Conservation (phyloP, 2,329 filamentous ascomycete species). For the Colletotrichum chlorophyti region DNA sequence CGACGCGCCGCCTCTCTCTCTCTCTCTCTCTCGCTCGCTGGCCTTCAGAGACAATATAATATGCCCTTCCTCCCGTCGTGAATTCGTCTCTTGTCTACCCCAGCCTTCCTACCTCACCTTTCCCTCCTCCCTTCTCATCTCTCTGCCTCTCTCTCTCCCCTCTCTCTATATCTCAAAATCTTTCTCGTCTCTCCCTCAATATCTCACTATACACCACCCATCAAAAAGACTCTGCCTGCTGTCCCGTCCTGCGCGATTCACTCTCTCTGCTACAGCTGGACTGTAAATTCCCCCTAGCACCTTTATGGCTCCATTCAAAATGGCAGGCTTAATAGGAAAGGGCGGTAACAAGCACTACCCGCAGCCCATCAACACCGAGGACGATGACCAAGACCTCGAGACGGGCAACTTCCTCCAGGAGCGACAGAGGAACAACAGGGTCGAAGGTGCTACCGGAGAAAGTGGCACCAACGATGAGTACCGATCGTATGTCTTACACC, state of each 20-base stretch:
- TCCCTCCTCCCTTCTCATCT: conserved; percentile 15
- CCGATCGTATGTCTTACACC: conserved; percentile 25
- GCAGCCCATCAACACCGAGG: conserved; percentile 26
- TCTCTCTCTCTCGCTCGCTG: too few relatives aligned
- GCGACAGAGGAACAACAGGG: conserved; percentile 27
- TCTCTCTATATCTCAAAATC: conserved; percentile 8
- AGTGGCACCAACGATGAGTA: conserved; percentile 25
- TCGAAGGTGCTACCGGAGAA: conserved; percentile 24
- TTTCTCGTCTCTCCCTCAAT: too few relatives aligned
- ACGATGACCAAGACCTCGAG: conserved; percentile 28
- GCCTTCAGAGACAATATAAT: conserved; percentile 29
- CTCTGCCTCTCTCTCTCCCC: conserved; percentile 14
- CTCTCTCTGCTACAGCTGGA: conserved; percentile 27
- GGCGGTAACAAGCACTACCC: conserved; percentile 29
- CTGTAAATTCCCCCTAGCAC: conserved; percentile 24
- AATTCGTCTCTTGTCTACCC: background rate
- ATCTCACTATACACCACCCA: too few relatives aligned
- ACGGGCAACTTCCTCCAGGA: conserved; percentile 30
- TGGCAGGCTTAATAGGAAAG: conserved; percentile 29
- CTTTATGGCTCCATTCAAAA: conserved; percentile 28
- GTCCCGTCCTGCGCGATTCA: conserved; percentile 15
- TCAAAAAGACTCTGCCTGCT: too few relatives aligned
- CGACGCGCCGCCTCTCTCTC: too few relatives aligned
- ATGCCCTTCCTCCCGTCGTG: conserved; percentile 27
- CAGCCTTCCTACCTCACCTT: conserved; percentile 23